Evolutionary conservation across 2,329 filamentous ascomycete species (phyloP).

Genomic region (Thielaviopsis cerberus): DNA sequence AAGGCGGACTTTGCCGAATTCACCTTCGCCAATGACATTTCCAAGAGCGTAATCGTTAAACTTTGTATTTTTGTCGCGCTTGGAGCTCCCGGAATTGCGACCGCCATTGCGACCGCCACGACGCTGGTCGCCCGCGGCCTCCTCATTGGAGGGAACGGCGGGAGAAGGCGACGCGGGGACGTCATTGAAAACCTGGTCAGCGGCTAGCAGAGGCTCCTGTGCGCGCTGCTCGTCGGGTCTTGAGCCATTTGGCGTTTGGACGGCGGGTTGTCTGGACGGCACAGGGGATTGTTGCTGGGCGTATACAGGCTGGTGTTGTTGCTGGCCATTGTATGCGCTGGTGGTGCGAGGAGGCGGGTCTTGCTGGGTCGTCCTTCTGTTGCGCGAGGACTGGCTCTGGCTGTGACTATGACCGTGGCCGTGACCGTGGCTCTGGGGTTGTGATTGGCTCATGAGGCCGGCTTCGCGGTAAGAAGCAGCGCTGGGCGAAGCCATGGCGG

Average conservation of each 20-base stretch:
- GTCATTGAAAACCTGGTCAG: conserved; percentile 14
- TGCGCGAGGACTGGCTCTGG: conserved; percentile 23
- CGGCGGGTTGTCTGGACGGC: not conserved
- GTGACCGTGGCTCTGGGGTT: not conserved
- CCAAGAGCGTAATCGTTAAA: conserved; percentile 94
- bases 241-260: not conserved
- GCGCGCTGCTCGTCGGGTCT: conserved; percentile 15
- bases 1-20: conserved; percentile 96
- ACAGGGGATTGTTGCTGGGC: conserved; percentile 1
- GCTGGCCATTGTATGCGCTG: conserved; percentile 6
- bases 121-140: conserved; percentile 19
- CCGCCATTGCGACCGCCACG: conserved; percentile 6
- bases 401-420: not conserved
- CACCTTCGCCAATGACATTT: conserved; percentile 88
- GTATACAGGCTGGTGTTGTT: conserved; percentile 1
- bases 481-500: conserved; percentile 7
- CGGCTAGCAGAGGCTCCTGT: conserved; percentile 8
- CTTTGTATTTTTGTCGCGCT: conserved; percentile 53
- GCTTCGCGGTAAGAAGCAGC: conserved; percentile 3
- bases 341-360: conserved; percentile 23
- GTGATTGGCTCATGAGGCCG: conserved; percentile 3
- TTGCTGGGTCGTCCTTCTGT: conserved; percentile 17
- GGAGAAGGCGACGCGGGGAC: conserved; percentile 29
- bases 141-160: conserved; percentile 24
- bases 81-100: conserved; percentile 14